Conservation (phyloP, 441 rosid species). For the Gossypium trilobum region DNA sequence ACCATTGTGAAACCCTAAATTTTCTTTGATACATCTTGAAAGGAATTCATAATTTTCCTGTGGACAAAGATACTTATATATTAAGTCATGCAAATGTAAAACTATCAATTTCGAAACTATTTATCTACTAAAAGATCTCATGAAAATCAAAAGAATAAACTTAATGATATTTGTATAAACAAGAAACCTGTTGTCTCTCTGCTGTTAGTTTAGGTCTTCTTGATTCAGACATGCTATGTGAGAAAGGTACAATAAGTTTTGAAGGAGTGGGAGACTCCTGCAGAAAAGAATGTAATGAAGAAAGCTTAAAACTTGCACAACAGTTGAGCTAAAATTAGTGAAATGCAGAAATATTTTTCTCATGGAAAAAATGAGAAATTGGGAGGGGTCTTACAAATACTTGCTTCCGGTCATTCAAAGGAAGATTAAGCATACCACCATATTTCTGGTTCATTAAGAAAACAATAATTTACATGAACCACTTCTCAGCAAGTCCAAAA, state of each 20-base stretch:
- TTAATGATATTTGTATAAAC: slow-evolving; percentile 5
- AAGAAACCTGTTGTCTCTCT: slow-evolving; percentile 73
- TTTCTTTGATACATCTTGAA: slow-evolving; percentile 77
- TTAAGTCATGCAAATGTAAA: slow-evolving; percentile 12
- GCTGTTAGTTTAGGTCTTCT: slow-evolving; percentile 70
- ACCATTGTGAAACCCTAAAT: slow-evolving; percentile 65
- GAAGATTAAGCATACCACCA: slow-evolving; percentile 41
- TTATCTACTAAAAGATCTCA: not conserved
- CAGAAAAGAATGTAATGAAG: slow-evolving; percentile 4
- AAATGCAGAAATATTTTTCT: not conserved
- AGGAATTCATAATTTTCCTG: slow-evolving; percentile 90
- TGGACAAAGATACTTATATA: slow-evolving; percentile 17
- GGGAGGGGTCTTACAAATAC: slow-evolving; percentile 48
- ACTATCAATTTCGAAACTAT: not conserved
- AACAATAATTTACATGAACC: not conserved
- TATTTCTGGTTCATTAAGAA: slow-evolving; percentile 47
- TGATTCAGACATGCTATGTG: slow-evolving; percentile 72
- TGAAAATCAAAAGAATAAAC: slow-evolving; percentile 1
- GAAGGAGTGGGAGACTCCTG: slow-evolving; percentile 95
- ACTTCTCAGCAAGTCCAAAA: not conserved
- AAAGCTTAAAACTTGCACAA: not conserved
- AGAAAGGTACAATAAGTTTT: slow-evolving; percentile 55
- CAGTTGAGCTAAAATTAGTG: not conserved
- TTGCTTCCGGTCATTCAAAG: slow-evolving; percentile 49
- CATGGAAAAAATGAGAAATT: not conserved